These are phyloP conservation scores for Cystofilobasidium capitatum DNA, from an alignment of 768 basidiomycete species.

Conservation along the genomic window DNA sequence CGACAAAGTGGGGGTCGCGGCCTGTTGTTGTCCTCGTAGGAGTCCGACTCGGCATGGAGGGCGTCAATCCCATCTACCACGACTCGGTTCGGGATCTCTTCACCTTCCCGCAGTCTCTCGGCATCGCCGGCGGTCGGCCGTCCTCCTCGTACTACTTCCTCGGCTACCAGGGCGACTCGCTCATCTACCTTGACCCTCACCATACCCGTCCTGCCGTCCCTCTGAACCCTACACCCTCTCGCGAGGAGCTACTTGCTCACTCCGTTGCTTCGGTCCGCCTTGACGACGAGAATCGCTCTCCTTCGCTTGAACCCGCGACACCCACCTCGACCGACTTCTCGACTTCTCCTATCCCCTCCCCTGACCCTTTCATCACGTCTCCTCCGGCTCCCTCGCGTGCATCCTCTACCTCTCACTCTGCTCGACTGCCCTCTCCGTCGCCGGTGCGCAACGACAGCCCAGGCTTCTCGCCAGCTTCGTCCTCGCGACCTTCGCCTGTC, in stretches of 20 bases:
- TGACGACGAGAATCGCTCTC: not conserved
- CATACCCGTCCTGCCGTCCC: slow-evolving; percentile 22
- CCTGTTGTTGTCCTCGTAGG: slow-evolving; percentile 81
- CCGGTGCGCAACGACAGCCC: slow-evolving; percentile 21
- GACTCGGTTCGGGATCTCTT: slow-evolving; percentile 76
- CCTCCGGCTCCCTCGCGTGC: not conserved
- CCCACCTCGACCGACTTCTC: not conserved
- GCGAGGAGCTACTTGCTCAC: slow-evolving; percentile 1
- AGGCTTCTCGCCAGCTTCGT: slow-evolving; percentile 32
- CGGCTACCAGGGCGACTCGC: slow-evolving; percentile 74
- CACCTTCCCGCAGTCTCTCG: slow-evolving; percentile 88
- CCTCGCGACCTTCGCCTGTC: slow-evolving; percentile 40
- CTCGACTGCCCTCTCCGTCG: slow-evolving; percentile 26
- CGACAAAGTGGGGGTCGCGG: slow-evolving; percentile 59
- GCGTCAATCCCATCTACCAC: slow-evolving; percentile 91
- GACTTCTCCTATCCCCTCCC: not conserved
- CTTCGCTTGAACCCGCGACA: not conserved
- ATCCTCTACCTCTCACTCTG: not conserved
- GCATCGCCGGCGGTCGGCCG: slow-evolving; percentile 91
- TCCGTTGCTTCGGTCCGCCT: not conserved
- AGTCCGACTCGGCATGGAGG: slow-evolving; percentile 76
- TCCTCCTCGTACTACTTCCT: slow-evolving; percentile 98
- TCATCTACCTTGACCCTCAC: slow-evolving; percentile 49
- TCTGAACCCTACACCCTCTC: not conserved
- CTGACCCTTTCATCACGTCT: not conserved